Percentiles rank a stretch among this genome's conserved stretches.
These are phyloP conservation scores for Pisolithus albus DNA, from an alignment of 768 basidiomycete species.

Conservation along the genomic window DNA sequence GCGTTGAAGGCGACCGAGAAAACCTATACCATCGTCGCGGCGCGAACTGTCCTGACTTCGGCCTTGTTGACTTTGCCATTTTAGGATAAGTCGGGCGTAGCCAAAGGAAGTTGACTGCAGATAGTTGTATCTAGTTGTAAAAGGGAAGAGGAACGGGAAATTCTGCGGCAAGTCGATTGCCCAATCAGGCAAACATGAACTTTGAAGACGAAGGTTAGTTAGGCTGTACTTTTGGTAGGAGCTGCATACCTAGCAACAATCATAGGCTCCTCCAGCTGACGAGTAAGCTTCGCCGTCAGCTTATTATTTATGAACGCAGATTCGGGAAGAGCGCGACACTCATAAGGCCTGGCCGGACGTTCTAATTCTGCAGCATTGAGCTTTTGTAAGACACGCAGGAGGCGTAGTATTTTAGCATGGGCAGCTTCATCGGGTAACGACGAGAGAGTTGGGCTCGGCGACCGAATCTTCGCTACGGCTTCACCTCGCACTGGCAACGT, in stretches of 20 bases:
- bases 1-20: slow-evolving; percentile 85
- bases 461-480: slow-evolving; percentile 45
- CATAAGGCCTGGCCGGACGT: slow-evolving; percentile 39
- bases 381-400: slow-evolving; percentile 82
- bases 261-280: slow-evolving; percentile 97
- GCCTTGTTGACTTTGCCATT: slow-evolving; percentile 87
- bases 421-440: slow-evolving; percentile 80
- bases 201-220: slow-evolving; percentile 23
- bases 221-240: background rate
- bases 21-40: slow-evolving; percentile 86
- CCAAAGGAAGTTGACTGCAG: slow-evolving; percentile 97
- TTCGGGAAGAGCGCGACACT: slow-evolving; percentile 61
- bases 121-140: slow-evolving; percentile 95
- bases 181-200: slow-evolving; percentile 97
- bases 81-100: slow-evolving; percentile 89
- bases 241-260: slow-evolving; percentile 84
- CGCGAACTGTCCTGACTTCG: slow-evolving; percentile 74
- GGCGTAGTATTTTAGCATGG: slow-evolving; percentile 83
- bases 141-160: slow-evolving; percentile 98
- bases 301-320: slow-evolving; percentile 96
- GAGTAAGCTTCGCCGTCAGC: slow-evolving; percentile 92
- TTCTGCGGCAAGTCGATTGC: slow-evolving; percentile 91
- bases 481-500: slow-evolving; percentile 27
- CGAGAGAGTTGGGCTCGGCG: slow-evolving; percentile 61
- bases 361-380: slow-evolving; percentile 72